Base-by-base conservation (phyloP, 208 protist species). In the Acanthamoeba sp. region DNA sequence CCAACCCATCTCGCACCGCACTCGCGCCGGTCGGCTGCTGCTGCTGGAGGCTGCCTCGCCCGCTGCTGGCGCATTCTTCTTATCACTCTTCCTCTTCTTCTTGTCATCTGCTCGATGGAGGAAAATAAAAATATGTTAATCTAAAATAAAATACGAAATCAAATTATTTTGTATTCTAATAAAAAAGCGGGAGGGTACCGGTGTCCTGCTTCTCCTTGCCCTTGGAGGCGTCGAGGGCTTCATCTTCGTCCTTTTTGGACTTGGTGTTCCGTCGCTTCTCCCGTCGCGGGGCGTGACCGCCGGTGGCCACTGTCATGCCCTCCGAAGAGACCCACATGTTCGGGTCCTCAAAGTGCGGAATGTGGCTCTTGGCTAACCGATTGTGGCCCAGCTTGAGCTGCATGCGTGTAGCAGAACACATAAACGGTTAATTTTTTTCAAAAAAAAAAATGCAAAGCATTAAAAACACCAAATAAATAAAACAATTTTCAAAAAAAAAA, bases 221-320 rank as follows among this genome's bases (percentile, higher is more conserved):
- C 62, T 71, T 71, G 62, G n/a, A 36, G 32, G 62, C 62, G n/a
- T 71, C 62, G 62, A 71, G 32, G 69, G 2, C 12, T 32, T 78
- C 69, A 10, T 78, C 69, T 7, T 40, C 18, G 69, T 78, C 69
- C 36, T 78, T 78, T 32, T 78, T 78, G 29, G 69, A 78, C 34
- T 78, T 78, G 20, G 69, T 78, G 29, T 27, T 20, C 18, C 69
- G 69, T 78, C 69, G 69, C 69, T 42, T 78, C 36, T 78, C 69
- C 29, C 69, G 29, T 40, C 69, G 69, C 69, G 1, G 69, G 18
- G 69, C 57, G 57, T 78, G 69, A 22, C 69, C 69, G 36, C 69
- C 69, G 16, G 69, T 78, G 69, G 69, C 69, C 18, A 78, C 69
- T 32, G 69, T 78, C 69, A 78, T 78, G 69, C 69, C 69, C 69